Evolutionary conservation across 345 rosid genomes (phyloP).

Genomic region (Sisymbrium altissimum): DNA sequence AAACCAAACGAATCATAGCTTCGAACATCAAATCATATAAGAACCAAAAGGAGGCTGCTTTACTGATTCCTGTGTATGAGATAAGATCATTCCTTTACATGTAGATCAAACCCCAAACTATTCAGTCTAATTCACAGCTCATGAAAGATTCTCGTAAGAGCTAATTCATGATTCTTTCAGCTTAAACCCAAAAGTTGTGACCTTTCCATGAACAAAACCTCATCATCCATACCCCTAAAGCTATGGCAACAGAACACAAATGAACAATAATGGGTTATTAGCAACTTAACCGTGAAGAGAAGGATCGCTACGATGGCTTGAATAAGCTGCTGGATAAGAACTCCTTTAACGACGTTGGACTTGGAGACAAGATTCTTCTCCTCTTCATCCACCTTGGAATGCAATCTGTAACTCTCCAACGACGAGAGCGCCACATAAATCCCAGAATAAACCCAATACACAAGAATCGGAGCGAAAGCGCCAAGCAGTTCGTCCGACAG

Average conservation of each 20-base stretch:
- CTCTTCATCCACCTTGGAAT: slow-evolving; percentile 64
- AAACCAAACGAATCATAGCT: neutral
- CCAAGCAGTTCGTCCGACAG: slow-evolving; percentile 66
- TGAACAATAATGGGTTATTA: too few relatives aligned
- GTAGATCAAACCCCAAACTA: neutral
- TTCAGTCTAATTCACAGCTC: neutral
- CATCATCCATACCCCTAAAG: neutral
- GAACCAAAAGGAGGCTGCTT: neutral
- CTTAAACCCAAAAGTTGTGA: neutral
- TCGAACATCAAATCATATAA: too few relatives aligned
- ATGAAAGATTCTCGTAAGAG: too few relatives aligned
- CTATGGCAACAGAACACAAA: neutral
- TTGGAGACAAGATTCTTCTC: slow-evolving; percentile 70
- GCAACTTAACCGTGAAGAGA: slow-evolving; percentile 47
- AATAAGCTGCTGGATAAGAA: slow-evolving; percentile 61
- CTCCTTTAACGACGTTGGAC: slow-evolving; percentile 60
- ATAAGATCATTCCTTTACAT: neutral
- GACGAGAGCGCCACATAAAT: slow-evolving; percentile 45
- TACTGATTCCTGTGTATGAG: neutral
- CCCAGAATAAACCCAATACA: slow-evolving; percentile 76
- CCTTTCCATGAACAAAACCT: neutral
- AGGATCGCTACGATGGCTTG: slow-evolving; percentile 66
- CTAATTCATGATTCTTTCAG: too few relatives aligned
- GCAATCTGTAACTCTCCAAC: slow-evolving; percentile 61
- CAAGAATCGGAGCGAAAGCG: slow-evolving; percentile 57